Evolutionary conservation across 306 rosid species (phyloP), one percentile per base, ranked within the genome.

Genomic region (Cyclanthera cordifolia): DNA sequence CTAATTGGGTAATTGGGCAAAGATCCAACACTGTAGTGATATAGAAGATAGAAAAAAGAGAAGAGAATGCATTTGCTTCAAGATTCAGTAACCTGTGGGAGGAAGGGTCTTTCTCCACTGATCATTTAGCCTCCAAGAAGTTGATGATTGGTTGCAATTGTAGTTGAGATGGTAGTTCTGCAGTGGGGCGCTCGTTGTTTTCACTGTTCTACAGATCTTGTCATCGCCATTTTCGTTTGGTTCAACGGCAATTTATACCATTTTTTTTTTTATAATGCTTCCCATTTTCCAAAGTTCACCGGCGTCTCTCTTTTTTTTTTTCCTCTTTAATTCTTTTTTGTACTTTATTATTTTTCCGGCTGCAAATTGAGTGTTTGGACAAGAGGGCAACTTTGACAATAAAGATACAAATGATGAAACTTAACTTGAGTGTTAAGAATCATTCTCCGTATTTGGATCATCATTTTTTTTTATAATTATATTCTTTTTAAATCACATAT

Each of bases 31-130:
- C 53, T 28, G 6, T 48, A 1, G 73, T 51, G 61, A 70, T 70
- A 54, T 51, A 11, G n/a, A n/a, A n/a, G n/a, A n/a, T n/a, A n/a
- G n/a, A n/a, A n/a, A n/a, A n/a, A n/a, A n/a, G n/a, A n/a, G n/a
- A n/a, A 19, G 56, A 52, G 63, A 70, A 53, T 19, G 74, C 67
- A 28, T 71, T 71, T 17, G 54, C 74, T 71, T 71, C 56, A 56
- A 71, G 74, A 71, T 55, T 54, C 43, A 41, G 61, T 23, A 43
- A 43, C 43, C 45, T 71, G 51, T 32, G 23, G 53, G 74, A 39
- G 20, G 67, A 37, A 9, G 46, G 23, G 66, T 71, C 74, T 64
- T 53, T 34, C 74, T 70, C 65, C 16, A n/a, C 14, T 46, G 6
- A 67, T 68, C 65, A 43, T 41, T 54, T 14, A 53, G 65, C 34